phyloP scores from a whole-genome alignment of 2,329 filamentous ascomycete species.

The Xylariomycetidae sp. region DNA sequence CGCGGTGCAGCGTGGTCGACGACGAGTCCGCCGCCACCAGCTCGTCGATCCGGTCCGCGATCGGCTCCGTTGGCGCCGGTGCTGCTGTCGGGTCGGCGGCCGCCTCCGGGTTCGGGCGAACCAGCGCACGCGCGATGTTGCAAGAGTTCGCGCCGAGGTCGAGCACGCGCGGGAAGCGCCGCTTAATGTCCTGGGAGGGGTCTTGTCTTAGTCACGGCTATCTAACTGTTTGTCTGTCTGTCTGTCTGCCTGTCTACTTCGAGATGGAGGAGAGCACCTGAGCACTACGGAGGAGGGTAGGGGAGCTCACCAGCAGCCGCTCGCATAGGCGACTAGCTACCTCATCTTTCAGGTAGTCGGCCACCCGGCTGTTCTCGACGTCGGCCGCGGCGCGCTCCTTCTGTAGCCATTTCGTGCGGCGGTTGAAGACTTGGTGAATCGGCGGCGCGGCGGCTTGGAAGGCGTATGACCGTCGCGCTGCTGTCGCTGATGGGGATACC shows the following conservation, averaged over 20 bases:
- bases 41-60: slow-evolving; percentile 64
- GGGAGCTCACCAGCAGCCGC: slow-evolving; percentile 54
- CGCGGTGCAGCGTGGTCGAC: slow-evolving; percentile 69
- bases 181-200: slow-evolving; percentile 85
- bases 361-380: slow-evolving; percentile 64
- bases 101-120: slow-evolving; percentile 60
- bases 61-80: slow-evolving; percentile 51
- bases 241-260: too few species aligned
- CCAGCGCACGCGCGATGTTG: slow-evolving; percentile 81
- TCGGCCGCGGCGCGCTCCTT: slow-evolving; percentile 77
- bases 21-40: slow-evolving; percentile 82
- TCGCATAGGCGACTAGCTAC: slow-evolving; percentile 80
- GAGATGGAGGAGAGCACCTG: too few species aligned
- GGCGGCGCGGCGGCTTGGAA: slow-evolving; percentile 71
- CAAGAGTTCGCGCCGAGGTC: slow-evolving; percentile 95
- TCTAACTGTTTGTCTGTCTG: too few species aligned
- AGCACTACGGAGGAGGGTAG: too few species aligned
- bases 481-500: slow-evolving; percentile 6
- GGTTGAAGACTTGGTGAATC: slow-evolving; percentile 86
- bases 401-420: slow-evolving; percentile 79
- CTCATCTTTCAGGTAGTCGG: slow-evolving; percentile 92
- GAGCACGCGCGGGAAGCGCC: slow-evolving; percentile 74
- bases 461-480: slow-evolving; percentile 57
- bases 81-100: slow-evolving; percentile 46
- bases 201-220: too few species aligned